Evolutionary conservation across 2,329 filamentous ascomycete species (phyloP).

Genomic region (Monilinia fructicola): DNA sequence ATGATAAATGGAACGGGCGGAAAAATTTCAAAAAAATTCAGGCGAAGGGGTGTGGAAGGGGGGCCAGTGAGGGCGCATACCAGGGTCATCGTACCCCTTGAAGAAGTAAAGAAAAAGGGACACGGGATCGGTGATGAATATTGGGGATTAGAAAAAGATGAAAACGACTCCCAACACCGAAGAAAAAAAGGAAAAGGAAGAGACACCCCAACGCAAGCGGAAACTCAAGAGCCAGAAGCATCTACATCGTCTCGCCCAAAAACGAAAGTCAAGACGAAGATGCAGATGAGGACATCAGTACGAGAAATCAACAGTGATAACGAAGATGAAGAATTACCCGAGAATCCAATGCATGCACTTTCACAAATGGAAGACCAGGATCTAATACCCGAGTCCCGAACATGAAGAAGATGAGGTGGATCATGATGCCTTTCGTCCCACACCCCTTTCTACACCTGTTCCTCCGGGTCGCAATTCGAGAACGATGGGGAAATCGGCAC

Average conservation of each 20-base stretch:
- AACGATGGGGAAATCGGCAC: conserved; percentile 9
- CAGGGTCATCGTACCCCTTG: conserved; percentile 57
- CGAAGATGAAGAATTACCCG: conserved; percentile 9
- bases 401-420: conserved; percentile 11
- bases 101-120: conserved; percentile 58
- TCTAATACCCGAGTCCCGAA: background rate
- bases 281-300: conserved; percentile 1
- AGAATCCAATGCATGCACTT: conserved; percentile 9
- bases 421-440: background rate
- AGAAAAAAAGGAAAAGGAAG: conserved; percentile 37
- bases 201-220: conserved; percentile 20
- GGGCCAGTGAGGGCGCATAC: conserved; percentile 38
- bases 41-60: conserved; percentile 53
- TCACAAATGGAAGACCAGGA: background rate
- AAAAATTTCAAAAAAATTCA: conserved; percentile 94
- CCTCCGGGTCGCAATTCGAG: conserved; percentile 1
- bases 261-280: background rate
- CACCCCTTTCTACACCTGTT: background rate
- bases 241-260: background rate
- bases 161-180: conserved; percentile 39
- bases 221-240: conserved; percentile 8
- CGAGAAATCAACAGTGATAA: conserved; percentile 19
- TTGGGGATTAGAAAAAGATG: conserved; percentile 47
- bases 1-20: conserved; percentile 86
- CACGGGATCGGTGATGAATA: conserved; percentile 60